phyloP scores from a whole-genome alignment of 2,329 filamentous ascomycete species.

The Bipolaris sorokiniana region DNA sequence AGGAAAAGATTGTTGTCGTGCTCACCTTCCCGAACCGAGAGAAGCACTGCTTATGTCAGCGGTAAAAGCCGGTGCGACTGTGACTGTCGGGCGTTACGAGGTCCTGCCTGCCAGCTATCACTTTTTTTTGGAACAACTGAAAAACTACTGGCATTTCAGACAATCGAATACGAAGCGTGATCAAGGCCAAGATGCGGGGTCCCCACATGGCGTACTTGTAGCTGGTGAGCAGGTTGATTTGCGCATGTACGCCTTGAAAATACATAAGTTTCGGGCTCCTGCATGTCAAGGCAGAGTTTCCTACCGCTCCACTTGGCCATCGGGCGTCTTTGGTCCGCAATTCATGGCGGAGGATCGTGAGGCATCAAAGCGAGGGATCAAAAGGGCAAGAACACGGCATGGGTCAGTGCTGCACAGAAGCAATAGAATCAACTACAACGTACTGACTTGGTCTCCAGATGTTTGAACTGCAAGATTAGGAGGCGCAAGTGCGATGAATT shows the following conservation, averaged over 20 bases:
- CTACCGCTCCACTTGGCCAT: not conserved
- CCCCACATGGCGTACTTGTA: conserved; percentile 5
- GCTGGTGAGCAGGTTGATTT: not conserved
- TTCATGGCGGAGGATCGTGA: not conserved
- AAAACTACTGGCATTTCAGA: not conserved
- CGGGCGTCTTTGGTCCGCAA: not conserved
- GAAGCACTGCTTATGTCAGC: not conserved
- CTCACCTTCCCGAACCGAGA: not conserved
- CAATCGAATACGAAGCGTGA: not conserved
- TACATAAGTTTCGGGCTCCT: not conserved
- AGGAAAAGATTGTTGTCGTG: not conserved
- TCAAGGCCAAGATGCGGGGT: conserved; percentile 10
- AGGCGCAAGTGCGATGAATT: conserved; percentile 27
- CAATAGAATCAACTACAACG: not conserved
- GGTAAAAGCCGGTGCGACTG: not conserved
- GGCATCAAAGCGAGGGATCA: conserved; percentile 2
- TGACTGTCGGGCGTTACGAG: not conserved
- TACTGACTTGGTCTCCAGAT: not conserved
- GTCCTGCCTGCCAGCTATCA: not conserved
- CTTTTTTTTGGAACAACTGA: not conserved
- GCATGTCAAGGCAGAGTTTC: not conserved
- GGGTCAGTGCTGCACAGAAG: not conserved
- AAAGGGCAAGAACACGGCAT: conserved; percentile 12
- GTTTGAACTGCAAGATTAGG: conserved; percentile 24
- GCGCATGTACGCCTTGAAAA: not conserved